phyloP scores from a whole-genome alignment of 192 early-diverging fungal species.

The Dissophora ornata region DNA sequence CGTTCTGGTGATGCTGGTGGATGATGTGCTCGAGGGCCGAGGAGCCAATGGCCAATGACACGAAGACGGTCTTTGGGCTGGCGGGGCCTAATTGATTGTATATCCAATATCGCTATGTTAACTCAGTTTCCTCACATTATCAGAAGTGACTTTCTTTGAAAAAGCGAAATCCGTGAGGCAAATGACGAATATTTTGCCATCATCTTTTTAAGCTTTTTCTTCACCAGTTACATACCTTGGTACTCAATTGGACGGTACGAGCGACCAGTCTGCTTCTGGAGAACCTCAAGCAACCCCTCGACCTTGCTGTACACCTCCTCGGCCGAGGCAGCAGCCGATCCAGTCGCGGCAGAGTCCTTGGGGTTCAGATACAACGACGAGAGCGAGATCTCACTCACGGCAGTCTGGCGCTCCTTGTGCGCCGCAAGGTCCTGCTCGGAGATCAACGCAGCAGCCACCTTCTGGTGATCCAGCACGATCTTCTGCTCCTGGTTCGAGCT shows the following conservation, averaged over 20 bases:
- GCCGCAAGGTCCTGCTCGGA: constrained; percentile 57
- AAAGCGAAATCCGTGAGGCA: constrained; percentile 28
- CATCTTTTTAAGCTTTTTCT: no score
- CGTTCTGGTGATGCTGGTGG: constrained; percentile 28
- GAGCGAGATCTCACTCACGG: constrained; percentile 51
- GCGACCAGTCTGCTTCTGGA: constrained; percentile 64
- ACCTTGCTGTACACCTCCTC: constrained; percentile 66
- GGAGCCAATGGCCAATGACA: constrained; percentile 78
- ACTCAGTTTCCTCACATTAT: constrained; percentile 5
- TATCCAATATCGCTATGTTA: no score
- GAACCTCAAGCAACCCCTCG: constrained; percentile 36
- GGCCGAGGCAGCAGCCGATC: constrained; percentile 48
- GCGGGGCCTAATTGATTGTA: constrained; percentile 50
- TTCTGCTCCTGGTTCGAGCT: constrained; percentile 1
- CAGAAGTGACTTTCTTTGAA: neutral
- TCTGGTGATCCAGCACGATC: constrained; percentile 41
- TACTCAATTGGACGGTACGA: constrained; percentile 75
- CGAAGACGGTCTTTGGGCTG: constrained; percentile 78
- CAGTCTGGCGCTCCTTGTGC: constrained; percentile 46
- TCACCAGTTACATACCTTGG: constrained; percentile 60
- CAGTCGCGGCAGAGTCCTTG: neutral
- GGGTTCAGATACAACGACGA: constrained; percentile 42
- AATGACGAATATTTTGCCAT: constrained; percentile 44
- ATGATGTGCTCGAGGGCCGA: constrained; percentile 60
- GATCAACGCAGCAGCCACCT: constrained; percentile 45